Evolutionary conservation across 495 filamentous ascomycete species (phyloP).

Genomic region (Rhizodiscina lignyota): DNA sequence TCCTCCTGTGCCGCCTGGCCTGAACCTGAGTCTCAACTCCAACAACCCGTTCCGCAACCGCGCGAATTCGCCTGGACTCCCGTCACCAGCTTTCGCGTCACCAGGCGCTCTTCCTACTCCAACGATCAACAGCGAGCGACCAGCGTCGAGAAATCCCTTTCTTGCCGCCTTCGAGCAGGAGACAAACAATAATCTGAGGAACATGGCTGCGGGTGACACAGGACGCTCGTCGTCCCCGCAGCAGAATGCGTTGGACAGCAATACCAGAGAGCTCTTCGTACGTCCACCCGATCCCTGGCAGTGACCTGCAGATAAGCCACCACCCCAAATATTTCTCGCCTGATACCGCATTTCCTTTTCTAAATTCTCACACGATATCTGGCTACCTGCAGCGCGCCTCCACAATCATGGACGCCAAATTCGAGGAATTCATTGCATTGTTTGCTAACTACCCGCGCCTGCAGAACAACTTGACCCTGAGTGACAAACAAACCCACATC

Average conservation of each 20-base stretch:
- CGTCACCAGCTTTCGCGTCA: slow-evolving; percentile 22
- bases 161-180: slow-evolving; percentile 51
- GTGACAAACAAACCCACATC: slow-evolving; percentile 17
- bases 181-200: no score
- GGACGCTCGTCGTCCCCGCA: slow-evolving; percentile 28
- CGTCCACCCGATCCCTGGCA: slow-evolving; percentile 30
- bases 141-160: slow-evolving; percentile 82
- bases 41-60: slow-evolving; percentile 98
- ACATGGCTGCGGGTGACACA: no score
- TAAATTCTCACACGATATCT: no score
- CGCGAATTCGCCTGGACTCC: slow-evolving; percentile 46
- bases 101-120: slow-evolving; percentile 7
- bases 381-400: no score
- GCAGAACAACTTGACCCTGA: slow-evolving; percentile 21
- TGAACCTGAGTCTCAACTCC: slow-evolving; percentile 34
- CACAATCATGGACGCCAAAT: slow-evolving; percentile 11
- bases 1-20: slow-evolving; percentile 12
- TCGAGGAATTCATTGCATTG: slow-evolving; percentile 13
- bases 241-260: slow-evolving; percentile 36
- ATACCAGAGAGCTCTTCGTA: slow-evolving; percentile 83
- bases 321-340: no score
- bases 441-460: slow-evolving; percentile 23
- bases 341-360: no score
- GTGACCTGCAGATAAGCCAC: no score
- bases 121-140: slow-evolving; percentile 29